phyloP scores from a whole-genome alignment of 179 eudicot genomes.

The Beta macrorhiza region DNA sequence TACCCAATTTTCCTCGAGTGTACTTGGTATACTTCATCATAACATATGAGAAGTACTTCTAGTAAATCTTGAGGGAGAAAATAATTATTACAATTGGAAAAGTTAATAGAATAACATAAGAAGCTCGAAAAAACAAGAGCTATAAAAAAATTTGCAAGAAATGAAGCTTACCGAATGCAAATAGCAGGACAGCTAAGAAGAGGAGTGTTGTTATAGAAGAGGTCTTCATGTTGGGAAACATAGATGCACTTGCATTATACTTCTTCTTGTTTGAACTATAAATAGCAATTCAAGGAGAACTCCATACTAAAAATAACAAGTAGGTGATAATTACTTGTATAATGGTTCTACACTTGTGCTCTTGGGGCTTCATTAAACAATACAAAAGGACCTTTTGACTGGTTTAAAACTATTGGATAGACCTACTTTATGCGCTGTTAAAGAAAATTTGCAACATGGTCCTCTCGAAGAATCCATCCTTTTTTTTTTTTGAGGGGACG shows the following conservation, averaged over 20 bases:
- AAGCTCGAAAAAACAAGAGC: neutral
- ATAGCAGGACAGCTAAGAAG: conserved; percentile 24
- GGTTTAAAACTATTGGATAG: conserved; percentile 22
- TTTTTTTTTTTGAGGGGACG: too few relatives aligned
- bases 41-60: too few relatives aligned
- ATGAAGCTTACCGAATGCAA: conserved; percentile 26
- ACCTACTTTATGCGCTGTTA: conserved; percentile 31
- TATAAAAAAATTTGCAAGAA: neutral
- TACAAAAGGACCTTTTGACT: conserved; percentile 17
- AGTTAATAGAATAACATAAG: neutral
- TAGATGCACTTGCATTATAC: conserved; percentile 20
- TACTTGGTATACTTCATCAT: too few relatives aligned
- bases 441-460: neutral
- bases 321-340: conserved; percentile 1
- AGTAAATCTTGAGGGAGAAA: too few relatives aligned
- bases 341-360: conserved; percentile 14
- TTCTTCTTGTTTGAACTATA: conserved; percentile 21
- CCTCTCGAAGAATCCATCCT: neutral
- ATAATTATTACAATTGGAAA: too few relatives aligned
- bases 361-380: conserved; percentile 12
- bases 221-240: conserved; percentile 30
- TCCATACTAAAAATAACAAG: conserved; percentile 19
- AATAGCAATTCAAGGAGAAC: conserved; percentile 29
- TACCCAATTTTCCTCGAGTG: too few relatives aligned
- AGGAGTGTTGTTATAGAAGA: conserved; percentile 18